Evolutionary conservation across 164 flowering plant genomes (phyloP).

Genomic region (Aristolochia fimbriata): DNA sequence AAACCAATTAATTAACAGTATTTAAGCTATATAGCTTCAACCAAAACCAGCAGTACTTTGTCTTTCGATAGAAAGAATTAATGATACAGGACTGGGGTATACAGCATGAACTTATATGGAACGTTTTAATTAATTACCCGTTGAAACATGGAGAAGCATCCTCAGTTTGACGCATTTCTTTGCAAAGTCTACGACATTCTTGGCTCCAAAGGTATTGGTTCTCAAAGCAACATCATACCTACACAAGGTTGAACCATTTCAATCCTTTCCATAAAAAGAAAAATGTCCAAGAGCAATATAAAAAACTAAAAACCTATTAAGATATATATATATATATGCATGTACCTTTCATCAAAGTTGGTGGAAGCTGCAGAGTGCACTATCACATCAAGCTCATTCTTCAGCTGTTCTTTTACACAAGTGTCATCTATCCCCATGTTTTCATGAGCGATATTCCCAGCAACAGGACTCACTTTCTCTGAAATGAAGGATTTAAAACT

Average conservation of each 20-base stretch:
- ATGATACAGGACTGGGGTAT: not conserved
- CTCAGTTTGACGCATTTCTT: not conserved
- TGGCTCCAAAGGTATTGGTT: conserved; percentile 46
- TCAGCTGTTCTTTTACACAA: conserved; percentile 27
- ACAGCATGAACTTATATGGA: not conserved
- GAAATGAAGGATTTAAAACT: conserved; percentile 22
- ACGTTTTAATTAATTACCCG: too few relatives aligned
- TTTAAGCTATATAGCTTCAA: not conserved
- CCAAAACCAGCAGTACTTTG: not conserved
- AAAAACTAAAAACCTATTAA: too few relatives aligned
- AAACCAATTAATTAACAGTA: too few relatives aligned
- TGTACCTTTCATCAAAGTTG: conserved; percentile 41
- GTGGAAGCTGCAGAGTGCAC: conserved; percentile 53
- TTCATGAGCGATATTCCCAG: conserved; percentile 38
- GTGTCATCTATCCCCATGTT: conserved; percentile 36
- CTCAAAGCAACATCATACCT: conserved; percentile 55
- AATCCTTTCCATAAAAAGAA: not conserved
- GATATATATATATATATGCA: not conserved
- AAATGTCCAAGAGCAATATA: too few relatives aligned
- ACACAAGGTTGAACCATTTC: not conserved
- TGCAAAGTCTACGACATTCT: conserved; percentile 17
- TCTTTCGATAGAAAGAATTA: not conserved
- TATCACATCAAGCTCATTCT: conserved; percentile 28
- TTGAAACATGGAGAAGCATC: conserved; percentile 6
- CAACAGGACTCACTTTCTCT: conserved; percentile 27